A percentile compares a stretch with the other conserved stretches of the same genome.
phyloP scores from a whole-genome alignment of 805 yeast genomes.

The Hanseniaspora vineae region DNA sequence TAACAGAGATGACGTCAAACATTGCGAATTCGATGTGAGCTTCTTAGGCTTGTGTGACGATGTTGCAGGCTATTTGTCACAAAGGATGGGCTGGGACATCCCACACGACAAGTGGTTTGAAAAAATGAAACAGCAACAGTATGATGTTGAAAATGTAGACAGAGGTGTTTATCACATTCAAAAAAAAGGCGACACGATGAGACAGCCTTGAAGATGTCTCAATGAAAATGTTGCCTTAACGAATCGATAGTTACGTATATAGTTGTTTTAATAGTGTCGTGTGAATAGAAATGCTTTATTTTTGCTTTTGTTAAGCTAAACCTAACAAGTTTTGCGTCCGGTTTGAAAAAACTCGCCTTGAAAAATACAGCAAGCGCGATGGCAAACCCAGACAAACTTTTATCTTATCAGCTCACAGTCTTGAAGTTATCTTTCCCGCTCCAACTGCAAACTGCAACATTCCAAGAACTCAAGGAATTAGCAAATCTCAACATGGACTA shows the following conservation, averaged over 20 bases:
- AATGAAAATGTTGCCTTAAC: too few relatives aligned
- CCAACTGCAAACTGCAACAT: neutral
- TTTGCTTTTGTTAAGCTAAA: too few relatives aligned
- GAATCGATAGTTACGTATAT: too few relatives aligned
- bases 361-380: too few relatives aligned
- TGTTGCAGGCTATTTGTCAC: slow-evolving; percentile 52
- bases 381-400: too few relatives aligned
- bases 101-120: slow-evolving; percentile 38
- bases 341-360: too few relatives aligned
- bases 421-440: neutral
- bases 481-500: slow-evolving; percentile 50
- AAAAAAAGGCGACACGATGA: neutral
- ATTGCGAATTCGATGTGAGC: slow-evolving; percentile 67
- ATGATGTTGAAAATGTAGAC: slow-evolving; percentile 14
- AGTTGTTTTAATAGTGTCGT: too few relatives aligned
- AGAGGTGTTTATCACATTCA: slow-evolving; percentile 18
- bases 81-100: slow-evolving; percentile 46
- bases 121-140: slow-evolving; percentile 17
- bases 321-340: too few relatives aligned
- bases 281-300: too few relatives aligned
- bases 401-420: too few relatives aligned
- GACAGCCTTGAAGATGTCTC: too few relatives aligned
- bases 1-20: slow-evolving; percentile 62
- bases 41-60: slow-evolving; percentile 77
- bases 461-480: neutral